Percentiles rank a stretch among this genome's conserved stretches.
Conservation (phyloP, 2,329 filamentous ascomycete species). For the Calonectria hawksworthii region DNA sequence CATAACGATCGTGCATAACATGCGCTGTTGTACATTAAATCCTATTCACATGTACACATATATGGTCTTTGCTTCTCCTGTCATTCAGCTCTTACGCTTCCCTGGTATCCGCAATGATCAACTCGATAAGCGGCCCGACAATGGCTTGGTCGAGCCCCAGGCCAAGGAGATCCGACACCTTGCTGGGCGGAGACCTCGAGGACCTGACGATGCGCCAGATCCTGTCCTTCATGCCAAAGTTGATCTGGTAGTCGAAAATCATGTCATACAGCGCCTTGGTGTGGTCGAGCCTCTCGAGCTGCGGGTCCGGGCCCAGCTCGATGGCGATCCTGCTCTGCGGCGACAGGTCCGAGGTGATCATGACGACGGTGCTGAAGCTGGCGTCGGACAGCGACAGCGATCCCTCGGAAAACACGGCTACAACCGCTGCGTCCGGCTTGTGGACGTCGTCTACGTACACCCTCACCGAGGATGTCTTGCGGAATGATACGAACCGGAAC, state of each 20-base stretch:
- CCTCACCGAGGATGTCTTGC: neutral
- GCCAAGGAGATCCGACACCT: neutral
- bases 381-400: neutral
- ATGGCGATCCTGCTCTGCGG: constrained; percentile 7
- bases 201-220: constrained; percentile 7
- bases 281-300: constrained; percentile 5
- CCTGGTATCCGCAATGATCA: constrained; percentile 14
- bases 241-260: constrained; percentile 16
- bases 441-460: neutral
- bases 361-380: neutral
- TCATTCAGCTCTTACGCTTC: neutral
- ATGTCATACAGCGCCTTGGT: constrained; percentile 1
- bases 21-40: neutral
- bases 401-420: constrained; percentile 7
- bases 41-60: neutral
- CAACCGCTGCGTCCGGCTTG: neutral
- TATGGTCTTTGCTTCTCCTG: neutral
- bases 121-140: constrained; percentile 11
- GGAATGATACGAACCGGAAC: constrained; percentile 11
- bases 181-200: neutral
- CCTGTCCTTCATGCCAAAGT: constrained; percentile 18
- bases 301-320: constrained; percentile 11
- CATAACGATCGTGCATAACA: neutral
- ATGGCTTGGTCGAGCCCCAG: neutral
- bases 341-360: neutral